Conservation (phyloP, 2,329 filamentous ascomycete species). For the Epichloe scottii region DNA sequence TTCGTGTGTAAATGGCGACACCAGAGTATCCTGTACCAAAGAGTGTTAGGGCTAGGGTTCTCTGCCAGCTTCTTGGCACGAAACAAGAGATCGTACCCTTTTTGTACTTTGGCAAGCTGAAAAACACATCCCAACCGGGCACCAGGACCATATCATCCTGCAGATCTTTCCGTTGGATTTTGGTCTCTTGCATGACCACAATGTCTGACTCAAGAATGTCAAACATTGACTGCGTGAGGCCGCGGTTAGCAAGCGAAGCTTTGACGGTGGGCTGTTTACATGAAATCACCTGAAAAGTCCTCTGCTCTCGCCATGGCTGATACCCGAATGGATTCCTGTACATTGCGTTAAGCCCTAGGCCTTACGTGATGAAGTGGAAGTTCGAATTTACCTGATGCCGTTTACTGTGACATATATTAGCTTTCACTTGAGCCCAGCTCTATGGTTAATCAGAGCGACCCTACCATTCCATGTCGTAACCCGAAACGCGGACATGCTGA, state of each 20-base stretch:
- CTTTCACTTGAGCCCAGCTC: background rate
- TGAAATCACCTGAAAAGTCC: constrained; percentile 49
- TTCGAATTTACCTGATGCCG: constrained; percentile 50
- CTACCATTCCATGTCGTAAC: constrained; percentile 81
- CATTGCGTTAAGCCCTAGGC: background rate
- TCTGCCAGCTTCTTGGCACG: background rate
- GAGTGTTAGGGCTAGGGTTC: background rate
- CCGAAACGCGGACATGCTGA: constrained; percentile 52
- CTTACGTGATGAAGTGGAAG: background rate
- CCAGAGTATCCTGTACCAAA: constrained; percentile 70
- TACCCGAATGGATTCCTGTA: constrained; percentile 70
- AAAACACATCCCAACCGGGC: constrained; percentile 91
- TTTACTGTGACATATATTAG: constrained; percentile 43
- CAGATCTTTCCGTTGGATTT: constrained; percentile 88
- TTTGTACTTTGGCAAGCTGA: constrained; percentile 85
- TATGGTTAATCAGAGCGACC: constrained; percentile 12
- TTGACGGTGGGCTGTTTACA: background rate
- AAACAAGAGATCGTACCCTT: constrained; percentile 49
- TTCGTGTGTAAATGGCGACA: constrained; percentile 90
- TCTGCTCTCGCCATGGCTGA: constrained; percentile 64
- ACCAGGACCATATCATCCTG: constrained; percentile 92
- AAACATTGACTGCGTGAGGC: constrained; percentile 63
- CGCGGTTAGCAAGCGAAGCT: background rate
- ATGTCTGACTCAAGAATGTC: constrained; percentile 86
- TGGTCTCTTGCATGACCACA: constrained; percentile 88